Evolutionary conservation across 2,329 filamentous ascomycete genomes (phyloP).

Genomic region (Periconia sp.): DNA sequence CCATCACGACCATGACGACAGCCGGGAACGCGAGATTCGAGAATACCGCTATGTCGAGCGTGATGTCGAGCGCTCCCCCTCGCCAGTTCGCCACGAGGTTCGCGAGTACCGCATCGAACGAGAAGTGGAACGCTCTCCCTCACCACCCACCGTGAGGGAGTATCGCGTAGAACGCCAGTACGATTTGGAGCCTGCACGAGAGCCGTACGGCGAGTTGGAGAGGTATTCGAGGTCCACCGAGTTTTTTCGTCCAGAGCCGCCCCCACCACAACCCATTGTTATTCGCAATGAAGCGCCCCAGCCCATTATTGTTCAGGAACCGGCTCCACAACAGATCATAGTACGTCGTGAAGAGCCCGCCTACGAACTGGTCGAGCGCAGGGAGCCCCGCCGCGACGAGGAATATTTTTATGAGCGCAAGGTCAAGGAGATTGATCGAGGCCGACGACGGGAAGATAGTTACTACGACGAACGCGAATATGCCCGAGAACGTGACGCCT

Average conservation of each 20-base stretch:
- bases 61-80: slow-evolving; percentile 39
- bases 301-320: slow-evolving; percentile 59
- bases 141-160: slow-evolving; percentile 42
- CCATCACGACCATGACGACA: slow-evolving; percentile 35
- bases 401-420: slow-evolving; percentile 58
- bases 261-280: slow-evolving; percentile 49
- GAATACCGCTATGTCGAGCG: slow-evolving; percentile 40
- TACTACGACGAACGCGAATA: slow-evolving; percentile 42
- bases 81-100: slow-evolving; percentile 50
- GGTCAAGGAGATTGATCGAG: slow-evolving; percentile 54
- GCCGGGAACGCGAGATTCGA: slow-evolving; percentile 34
- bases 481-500: slow-evolving; percentile 48
- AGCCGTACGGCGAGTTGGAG: slow-evolving; percentile 48
- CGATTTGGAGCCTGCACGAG: slow-evolving; percentile 34
- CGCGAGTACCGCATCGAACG: slow-evolving; percentile 56
- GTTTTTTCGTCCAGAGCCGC: slow-evolving; percentile 50
- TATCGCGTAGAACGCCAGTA: slow-evolving; percentile 35
- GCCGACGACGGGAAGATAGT: slow-evolving; percentile 42
- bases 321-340: slow-evolving; percentile 51
- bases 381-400: slow-evolving; percentile 53
- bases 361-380: slow-evolving; percentile 60
- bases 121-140: slow-evolving; percentile 50
- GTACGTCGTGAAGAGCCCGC: slow-evolving; percentile 56
- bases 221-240: slow-evolving; percentile 57
- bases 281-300: slow-evolving; percentile 52